Evolutionary conservation across 805 yeast genomes (phyloP).

Genomic region (Kurtzmaniella fragi): DNA sequence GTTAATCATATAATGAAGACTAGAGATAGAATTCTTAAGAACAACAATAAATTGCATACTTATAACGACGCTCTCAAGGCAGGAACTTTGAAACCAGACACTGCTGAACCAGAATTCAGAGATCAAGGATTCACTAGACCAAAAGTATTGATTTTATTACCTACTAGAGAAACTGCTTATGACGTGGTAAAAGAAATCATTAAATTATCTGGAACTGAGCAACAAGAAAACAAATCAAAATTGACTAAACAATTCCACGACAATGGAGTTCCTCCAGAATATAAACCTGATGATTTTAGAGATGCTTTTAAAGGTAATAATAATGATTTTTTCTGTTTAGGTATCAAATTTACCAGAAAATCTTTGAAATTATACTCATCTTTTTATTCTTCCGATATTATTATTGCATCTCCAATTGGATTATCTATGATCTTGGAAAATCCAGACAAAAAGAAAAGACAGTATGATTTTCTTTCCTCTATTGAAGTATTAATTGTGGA

Average conservation of each 20-base stretch:
- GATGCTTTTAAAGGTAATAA: slow-evolving; percentile 81
- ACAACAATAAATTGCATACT: slow-evolving; percentile 53
- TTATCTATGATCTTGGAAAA: slow-evolving; percentile 69
- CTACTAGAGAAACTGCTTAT: slow-evolving; percentile 77
- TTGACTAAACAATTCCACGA: slow-evolving; percentile 66
- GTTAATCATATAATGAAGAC: slow-evolving; percentile 84
- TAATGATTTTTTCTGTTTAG: slow-evolving; percentile 86
- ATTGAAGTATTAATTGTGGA: slow-evolving; percentile 80
- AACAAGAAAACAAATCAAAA: slow-evolving; percentile 75
- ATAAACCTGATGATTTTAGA: slow-evolving; percentile 81
- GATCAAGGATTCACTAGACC: slow-evolving; percentile 98
- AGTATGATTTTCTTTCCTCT: slow-evolving; percentile 80
- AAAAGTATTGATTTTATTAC: slow-evolving; percentile 74
- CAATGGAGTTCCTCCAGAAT: slow-evolving; percentile 38
- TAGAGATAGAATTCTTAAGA: slow-evolving; percentile 75
- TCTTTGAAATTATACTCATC: slow-evolving; percentile 78
- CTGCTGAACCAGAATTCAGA: slow-evolving; percentile 55
- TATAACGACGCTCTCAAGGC: slow-evolving; percentile 36
- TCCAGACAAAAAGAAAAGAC: slow-evolving; percentile 48
- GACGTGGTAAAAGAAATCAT: slow-evolving; percentile 61
- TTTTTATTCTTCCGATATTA: slow-evolving; percentile 79
- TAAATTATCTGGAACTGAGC: slow-evolving; percentile 59
- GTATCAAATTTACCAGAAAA: slow-evolving; percentile 87
- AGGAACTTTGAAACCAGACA: slow-evolving; percentile 34
- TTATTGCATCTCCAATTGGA: slow-evolving; percentile 90